phyloP scores from a whole-genome alignment of 768 basidiomycete species.

The Mycena pura region DNA sequence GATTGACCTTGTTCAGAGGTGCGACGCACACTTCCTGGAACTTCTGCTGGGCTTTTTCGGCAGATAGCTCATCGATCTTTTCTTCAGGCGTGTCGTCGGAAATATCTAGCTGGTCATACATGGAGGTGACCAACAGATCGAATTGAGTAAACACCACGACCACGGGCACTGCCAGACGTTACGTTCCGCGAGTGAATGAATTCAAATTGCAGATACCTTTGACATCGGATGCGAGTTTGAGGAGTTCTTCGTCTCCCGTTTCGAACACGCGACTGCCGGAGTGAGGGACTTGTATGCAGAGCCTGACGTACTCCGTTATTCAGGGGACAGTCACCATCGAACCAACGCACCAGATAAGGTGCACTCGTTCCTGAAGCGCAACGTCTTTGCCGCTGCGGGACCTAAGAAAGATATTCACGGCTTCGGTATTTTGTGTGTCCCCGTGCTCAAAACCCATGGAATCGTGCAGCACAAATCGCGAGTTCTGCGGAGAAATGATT shows the following conservation, averaged over 20 bases:
- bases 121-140: neutral
- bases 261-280: neutral
- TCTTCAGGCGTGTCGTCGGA: no score
- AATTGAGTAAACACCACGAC: constrained; percentile 3
- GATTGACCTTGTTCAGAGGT: no score
- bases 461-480: constrained; percentile 7
- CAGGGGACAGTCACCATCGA: neutral
- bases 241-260: neutral
- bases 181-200: neutral
- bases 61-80: no score
- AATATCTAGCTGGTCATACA: no score
- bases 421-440: neutral
- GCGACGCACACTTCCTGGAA: no score
- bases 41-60: no score
- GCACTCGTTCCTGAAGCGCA: neutral
- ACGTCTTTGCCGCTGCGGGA: neutral
- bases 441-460: constrained; percentile 10
- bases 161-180: neutral
- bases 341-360: neutral
- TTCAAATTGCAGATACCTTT: neutral
- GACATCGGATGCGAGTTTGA: neutral
- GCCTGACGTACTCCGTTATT: neutral
- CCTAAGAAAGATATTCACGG: neutral
- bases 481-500: neutral
- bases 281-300: constrained; percentile 1